phyloP scores from a whole-genome alignment of 345 rosid species.

The Combretum micranthum region DNA sequence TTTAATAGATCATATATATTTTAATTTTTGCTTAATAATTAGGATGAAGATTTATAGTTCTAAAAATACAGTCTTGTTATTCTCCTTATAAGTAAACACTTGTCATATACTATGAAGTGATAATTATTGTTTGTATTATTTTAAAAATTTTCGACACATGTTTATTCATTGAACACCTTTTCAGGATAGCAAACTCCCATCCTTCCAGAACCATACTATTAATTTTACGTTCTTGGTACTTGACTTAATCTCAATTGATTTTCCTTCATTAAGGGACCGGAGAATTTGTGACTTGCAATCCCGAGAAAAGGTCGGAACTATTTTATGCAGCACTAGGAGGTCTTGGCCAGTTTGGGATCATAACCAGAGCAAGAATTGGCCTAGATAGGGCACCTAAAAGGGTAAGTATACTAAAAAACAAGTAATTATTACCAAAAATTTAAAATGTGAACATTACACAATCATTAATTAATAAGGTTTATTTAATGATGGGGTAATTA shows the following conservation, averaged over 20 bases:
- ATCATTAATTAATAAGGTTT: background rate
- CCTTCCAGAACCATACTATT: background rate
- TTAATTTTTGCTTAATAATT: too few species aligned
- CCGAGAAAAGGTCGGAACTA: slow-evolving; percentile 28
- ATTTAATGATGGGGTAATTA: background rate
- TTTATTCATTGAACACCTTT: too few species aligned
- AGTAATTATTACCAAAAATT: too few species aligned
- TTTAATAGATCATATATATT: background rate
- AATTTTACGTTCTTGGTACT: too few species aligned
- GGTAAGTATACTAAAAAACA: slow-evolving; percentile 16
- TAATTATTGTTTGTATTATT: too few species aligned
- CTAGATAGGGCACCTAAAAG: slow-evolving; percentile 33
- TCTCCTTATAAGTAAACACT: too few species aligned
- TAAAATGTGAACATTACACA: too few species aligned
- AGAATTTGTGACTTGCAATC: slow-evolving; percentile 43
- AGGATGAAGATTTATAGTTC: too few species aligned
- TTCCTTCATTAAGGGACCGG: slow-evolving; percentile 33
- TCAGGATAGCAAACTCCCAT: too few species aligned
- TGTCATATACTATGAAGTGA: too few species aligned
- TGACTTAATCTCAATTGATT: background rate
- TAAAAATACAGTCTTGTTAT: too few species aligned
- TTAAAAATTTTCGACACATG: too few species aligned
- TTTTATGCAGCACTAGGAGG: slow-evolving; percentile 54
- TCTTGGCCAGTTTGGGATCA: slow-evolving; percentile 59
- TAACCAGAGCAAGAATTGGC: slow-evolving; percentile 48